These are phyloP conservation scores for Candida ficus DNA, from an alignment of 805 yeast species.

Conservation along the genomic window DNA sequence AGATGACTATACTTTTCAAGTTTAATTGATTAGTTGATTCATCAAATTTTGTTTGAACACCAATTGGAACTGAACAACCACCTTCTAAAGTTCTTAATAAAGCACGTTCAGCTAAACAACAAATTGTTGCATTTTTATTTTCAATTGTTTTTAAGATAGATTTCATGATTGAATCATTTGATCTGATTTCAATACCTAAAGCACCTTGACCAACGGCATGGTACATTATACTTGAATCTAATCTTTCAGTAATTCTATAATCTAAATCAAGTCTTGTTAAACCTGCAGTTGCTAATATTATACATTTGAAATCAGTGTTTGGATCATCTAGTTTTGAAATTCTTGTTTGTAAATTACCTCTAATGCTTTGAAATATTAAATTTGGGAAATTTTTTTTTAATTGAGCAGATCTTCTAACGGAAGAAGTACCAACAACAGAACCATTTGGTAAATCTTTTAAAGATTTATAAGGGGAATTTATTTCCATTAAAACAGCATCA, in stretches of 20 bases:
- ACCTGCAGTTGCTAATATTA: slow-evolving; percentile 92
- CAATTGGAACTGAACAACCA: slow-evolving; percentile 97
- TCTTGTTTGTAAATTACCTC: slow-evolving; percentile 85
- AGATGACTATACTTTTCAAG: slow-evolving; percentile 70
- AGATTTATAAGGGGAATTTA: slow-evolving; percentile 54
- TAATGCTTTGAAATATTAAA: slow-evolving; percentile 71
- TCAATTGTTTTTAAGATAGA: slow-evolving; percentile 59
- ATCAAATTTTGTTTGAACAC: slow-evolving; percentile 63
- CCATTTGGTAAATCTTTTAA: slow-evolving; percentile 79
- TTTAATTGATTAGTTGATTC: slow-evolving; percentile 40
- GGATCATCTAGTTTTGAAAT: slow-evolving; percentile 73
- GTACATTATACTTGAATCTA: slow-evolving; percentile 77
- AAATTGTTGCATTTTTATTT: slow-evolving; percentile 57
- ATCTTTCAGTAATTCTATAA: slow-evolving; percentile 66
- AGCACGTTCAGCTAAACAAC: slow-evolving; percentile 86
- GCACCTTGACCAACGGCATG: slow-evolving; percentile 99
- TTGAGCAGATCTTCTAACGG: slow-evolving; percentile 92
- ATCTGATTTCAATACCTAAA: slow-evolving; percentile 83
- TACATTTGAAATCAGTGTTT: slow-evolving; percentile 58
- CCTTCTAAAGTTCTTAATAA: slow-evolving; percentile 88
- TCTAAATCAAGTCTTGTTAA: slow-evolving; percentile 66
- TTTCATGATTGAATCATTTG: slow-evolving; percentile 54
- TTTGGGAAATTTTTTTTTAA: slow-evolving; percentile 72
- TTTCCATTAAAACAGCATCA: slow-evolving; percentile 80
- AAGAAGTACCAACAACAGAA: slow-evolving; percentile 88